Base-by-base conservation (phyloP, 805 yeast species). In the Maudiozyma bulderi region DNA sequence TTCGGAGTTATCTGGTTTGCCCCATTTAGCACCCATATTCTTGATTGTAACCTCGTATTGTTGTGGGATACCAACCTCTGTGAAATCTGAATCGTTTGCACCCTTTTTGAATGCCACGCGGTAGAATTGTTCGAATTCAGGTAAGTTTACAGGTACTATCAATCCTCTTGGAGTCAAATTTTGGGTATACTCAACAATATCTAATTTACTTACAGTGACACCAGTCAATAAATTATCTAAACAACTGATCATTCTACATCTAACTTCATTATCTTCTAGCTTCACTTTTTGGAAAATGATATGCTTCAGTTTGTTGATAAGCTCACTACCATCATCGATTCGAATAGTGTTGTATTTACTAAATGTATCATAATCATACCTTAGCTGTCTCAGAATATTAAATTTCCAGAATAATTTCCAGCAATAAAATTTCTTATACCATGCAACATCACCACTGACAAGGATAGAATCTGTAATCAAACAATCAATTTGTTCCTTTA, bases 121-220 rank as follows among this genome's bases (percentile, higher is more conserved):
- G 39, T 57, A 65, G 45, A 60, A 54, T 32, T 54, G 56, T 15
- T 54, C 58, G 41, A 57, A 50, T 30, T 48, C 52, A 5, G 67
- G 67, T 38, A 65, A 40, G 26, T 53, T 56, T 2, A 65, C 66
- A 0, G 66, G 66, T 5, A 64, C 62, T 14, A 51, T 44, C 15
- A 65, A 45, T 33, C 46, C 48, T 20, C 56, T 48, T 7, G 55
- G 49, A 10, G 42, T 28, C 33, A 62, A 26, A 44, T 62, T 61
- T 35, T 57, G 50, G 2, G 59, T 45, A 41, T 58, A 61, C 8
- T 55, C 64, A 26, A 34, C 43, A n/a, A 60, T 48, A 31, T 62
- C 66, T 15, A 57, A 50, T 20, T 52, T 56, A 15, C 52, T 51
- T 20, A 62, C 33, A 31, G 47, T 47, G 10, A 53, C 48, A 40